phyloP scores from a whole-genome alignment of 169 alveolate genomes.

The Cryptosporidium sp. region DNA sequence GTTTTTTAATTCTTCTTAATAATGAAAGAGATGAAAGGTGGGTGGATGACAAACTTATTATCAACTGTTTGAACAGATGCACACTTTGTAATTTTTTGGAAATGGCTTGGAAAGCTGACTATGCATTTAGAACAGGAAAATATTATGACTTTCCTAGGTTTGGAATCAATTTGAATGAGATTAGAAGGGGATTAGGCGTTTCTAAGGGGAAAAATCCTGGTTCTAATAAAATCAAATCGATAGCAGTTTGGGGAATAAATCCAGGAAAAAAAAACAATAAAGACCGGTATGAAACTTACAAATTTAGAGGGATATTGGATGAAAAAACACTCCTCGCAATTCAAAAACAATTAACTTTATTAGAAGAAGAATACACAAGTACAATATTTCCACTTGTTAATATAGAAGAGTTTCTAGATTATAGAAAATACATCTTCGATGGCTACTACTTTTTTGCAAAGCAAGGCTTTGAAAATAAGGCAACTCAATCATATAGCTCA shows the following conservation, averaged over 20 bases:
- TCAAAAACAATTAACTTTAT: slow-evolving; percentile 24
- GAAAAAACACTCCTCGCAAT: slow-evolving; percentile 3
- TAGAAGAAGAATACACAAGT: slow-evolving; percentile 3
- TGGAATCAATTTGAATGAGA: slow-evolving; percentile 29
- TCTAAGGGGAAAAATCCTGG: neutral
- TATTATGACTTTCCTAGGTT: slow-evolving; percentile 57
- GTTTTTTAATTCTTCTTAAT: slow-evolving; percentile 42
- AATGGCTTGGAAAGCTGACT: slow-evolving; percentile 68
- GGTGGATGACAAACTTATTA: slow-evolving; percentile 48
- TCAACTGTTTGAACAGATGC: slow-evolving; percentile 38
- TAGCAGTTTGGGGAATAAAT: slow-evolving; percentile 24
- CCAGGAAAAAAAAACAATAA: neutral
- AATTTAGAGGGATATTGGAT: slow-evolving; percentile 46
- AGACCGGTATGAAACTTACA: neutral
- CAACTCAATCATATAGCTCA: slow-evolving; percentile 52
- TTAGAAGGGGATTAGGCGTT: neutral
- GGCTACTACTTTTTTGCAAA: slow-evolving; percentile 57
- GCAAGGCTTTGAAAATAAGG: slow-evolving; percentile 69
- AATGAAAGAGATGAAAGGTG: slow-evolving; percentile 23
- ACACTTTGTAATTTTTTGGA: slow-evolving; percentile 44
- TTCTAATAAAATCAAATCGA: slow-evolving; percentile 1
- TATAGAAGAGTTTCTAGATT: slow-evolving; percentile 50
- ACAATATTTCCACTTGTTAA: slow-evolving; percentile 37
- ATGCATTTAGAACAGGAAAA: slow-evolving; percentile 58
- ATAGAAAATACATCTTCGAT: slow-evolving; percentile 40